Conservation (phyloP, 2,329 filamentous ascomycete genomes). For the Colletotrichum sp. region DNA sequence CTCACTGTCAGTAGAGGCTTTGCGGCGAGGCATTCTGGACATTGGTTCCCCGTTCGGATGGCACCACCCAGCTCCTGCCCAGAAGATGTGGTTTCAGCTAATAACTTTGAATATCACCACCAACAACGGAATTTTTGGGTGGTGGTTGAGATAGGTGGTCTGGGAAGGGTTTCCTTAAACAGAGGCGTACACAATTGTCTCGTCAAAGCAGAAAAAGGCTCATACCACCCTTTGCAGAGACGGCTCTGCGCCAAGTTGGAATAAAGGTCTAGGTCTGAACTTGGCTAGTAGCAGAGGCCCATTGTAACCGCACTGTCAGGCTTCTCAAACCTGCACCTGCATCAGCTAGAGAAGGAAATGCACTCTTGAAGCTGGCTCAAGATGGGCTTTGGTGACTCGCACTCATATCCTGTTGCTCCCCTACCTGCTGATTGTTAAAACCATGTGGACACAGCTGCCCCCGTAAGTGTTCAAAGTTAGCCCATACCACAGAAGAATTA, state of each 20-base stretch:
- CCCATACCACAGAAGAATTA: background rate
- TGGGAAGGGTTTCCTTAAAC: background rate
- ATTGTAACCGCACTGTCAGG: background rate
- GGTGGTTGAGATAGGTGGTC: background rate
- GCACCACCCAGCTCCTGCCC: background rate
- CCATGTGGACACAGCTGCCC: background rate
- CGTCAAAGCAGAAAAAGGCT: background rate
- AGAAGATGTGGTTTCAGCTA: no score
- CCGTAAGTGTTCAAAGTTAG: background rate
- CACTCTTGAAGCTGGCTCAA: background rate
- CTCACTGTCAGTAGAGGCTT: background rate
- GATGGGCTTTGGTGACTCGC: background rate
- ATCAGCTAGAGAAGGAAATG: background rate
- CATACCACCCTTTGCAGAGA: background rate
- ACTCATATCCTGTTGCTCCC: background rate
- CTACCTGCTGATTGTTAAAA: background rate
- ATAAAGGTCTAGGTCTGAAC: background rate
- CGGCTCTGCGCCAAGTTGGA: background rate
- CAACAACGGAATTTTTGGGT: no score
- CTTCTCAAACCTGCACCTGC: background rate
- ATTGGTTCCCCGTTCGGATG: background rate
- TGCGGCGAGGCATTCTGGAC: rapidly evolving
- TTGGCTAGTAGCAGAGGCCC: background rate
- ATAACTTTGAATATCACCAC: no score
- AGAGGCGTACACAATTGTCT: background rate